Conservation (phyloP, 1,284 basidiomycete genomes). For the Ceratobasidium papillatum region DNA sequence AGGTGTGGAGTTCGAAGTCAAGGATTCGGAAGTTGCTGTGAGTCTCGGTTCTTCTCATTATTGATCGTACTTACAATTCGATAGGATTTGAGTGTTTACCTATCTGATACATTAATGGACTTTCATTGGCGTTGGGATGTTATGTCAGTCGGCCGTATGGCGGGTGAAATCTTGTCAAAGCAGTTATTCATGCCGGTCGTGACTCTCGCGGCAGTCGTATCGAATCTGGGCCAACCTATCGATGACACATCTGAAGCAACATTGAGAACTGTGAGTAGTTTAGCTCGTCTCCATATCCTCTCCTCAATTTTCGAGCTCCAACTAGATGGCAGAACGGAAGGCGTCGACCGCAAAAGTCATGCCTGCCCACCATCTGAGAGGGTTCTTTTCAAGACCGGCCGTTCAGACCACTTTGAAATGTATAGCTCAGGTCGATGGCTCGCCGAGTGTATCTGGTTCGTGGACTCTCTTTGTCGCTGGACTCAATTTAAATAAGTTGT, state of each 20-base stretch:
- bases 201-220: slow-evolving; percentile 21
- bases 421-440: slow-evolving; percentile 30
- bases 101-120: slow-evolving; percentile 14
- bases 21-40: slow-evolving; percentile 18
- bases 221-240: neutral
- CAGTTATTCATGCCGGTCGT: slow-evolving; percentile 35
- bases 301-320: neutral
- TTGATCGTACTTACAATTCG: neutral
- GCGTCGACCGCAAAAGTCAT: slow-evolving; percentile 33
- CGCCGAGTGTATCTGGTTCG: slow-evolving; percentile 17
- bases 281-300: neutral
- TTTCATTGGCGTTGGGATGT: slow-evolving; percentile 41
- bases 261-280: slow-evolving; percentile 5
- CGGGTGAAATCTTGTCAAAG: slow-evolving; percentile 8
- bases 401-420: slow-evolving; percentile 12
- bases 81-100: slow-evolving; percentile 33
- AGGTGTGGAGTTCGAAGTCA: slow-evolving; percentile 25
- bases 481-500: neutral
- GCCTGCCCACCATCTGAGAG: slow-evolving; percentile 29
- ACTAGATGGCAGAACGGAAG: slow-evolving; percentile 24
- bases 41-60: neutral
- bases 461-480: neutral
- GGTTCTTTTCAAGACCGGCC: slow-evolving; percentile 19
- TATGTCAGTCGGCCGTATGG: slow-evolving; percentile 19
- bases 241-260: slow-evolving; percentile 25